Evolutionary conservation across 169 alveolate genomes (phyloP).

Genomic region (Plasmodium coatneyi): DNA sequence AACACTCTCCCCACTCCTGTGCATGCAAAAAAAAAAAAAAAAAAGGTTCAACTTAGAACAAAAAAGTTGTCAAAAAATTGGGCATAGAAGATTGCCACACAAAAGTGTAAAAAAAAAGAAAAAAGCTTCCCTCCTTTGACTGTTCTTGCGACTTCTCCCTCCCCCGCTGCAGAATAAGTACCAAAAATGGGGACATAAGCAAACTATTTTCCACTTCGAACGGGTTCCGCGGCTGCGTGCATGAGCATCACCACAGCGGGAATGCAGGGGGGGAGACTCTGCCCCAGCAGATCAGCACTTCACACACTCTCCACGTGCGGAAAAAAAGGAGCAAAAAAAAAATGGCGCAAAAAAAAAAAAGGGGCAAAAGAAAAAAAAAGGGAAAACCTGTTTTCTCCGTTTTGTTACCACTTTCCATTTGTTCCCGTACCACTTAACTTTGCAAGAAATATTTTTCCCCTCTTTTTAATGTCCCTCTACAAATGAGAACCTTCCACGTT

Average conservation of each 20-base stretch:
- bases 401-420: not conserved
- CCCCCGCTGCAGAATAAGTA: not conserved
- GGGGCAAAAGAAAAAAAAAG: not conserved
- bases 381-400: not conserved
- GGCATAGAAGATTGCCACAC: not conserved
- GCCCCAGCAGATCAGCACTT: not conserved
- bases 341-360: not conserved
- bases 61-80: not conserved
- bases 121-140: not conserved
- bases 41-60: not conserved
- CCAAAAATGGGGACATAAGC: not conserved
- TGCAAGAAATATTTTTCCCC: not conserved
- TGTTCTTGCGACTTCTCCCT: not conserved
- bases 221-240: not conserved
- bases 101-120: not conserved
- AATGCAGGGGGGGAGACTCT: not conserved
- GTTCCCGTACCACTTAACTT: not conserved
- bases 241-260: not conserved
- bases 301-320: not conserved
- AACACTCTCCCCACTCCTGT: not conserved
- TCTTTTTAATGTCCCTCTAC: not conserved
- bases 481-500: not conserved
- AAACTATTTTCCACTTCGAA: not conserved
- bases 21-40: not conserved
- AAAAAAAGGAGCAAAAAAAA: not conserved